Percentiles rank a stretch among this genome's conserved stretches.
phyloP scores from a whole-genome alignment of 768 basidiomycete genomes.

The Lentinula sp. region DNA sequence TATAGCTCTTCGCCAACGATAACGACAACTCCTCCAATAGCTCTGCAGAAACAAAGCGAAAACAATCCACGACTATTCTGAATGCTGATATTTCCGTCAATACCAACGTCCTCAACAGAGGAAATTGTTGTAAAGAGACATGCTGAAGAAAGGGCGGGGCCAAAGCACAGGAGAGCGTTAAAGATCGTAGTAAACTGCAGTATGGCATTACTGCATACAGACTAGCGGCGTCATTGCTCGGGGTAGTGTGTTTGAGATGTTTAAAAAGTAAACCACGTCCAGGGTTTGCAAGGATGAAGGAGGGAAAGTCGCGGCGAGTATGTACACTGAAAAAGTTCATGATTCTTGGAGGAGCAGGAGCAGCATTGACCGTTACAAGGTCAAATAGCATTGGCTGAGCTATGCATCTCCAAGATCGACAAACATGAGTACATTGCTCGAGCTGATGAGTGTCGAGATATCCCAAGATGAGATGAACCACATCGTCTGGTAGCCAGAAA shows the following conservation, averaged over 20 bases:
- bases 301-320: neutral
- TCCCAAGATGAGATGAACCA: neutral
- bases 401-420: neutral
- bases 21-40: neutral
- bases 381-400: neutral
- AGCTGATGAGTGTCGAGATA: neutral
- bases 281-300: neutral
- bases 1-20: neutral
- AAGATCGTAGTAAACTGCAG: neutral
- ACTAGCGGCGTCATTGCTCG: neutral
- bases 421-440: neutral
- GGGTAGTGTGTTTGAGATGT: neutral
- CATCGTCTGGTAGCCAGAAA: conserved; percentile 2
- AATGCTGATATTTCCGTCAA: neutral
- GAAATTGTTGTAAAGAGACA: neutral
- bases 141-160: neutral
- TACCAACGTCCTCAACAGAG: neutral
- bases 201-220: neutral
- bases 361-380: neutral
- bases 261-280: neutral
- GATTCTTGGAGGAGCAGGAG: neutral
- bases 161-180: neutral
- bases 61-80: neutral
- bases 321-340: neutral
- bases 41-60: neutral